Conservation (phyloP, 768 basidiomycete species). For the Fomitopsis serialis region DNA sequence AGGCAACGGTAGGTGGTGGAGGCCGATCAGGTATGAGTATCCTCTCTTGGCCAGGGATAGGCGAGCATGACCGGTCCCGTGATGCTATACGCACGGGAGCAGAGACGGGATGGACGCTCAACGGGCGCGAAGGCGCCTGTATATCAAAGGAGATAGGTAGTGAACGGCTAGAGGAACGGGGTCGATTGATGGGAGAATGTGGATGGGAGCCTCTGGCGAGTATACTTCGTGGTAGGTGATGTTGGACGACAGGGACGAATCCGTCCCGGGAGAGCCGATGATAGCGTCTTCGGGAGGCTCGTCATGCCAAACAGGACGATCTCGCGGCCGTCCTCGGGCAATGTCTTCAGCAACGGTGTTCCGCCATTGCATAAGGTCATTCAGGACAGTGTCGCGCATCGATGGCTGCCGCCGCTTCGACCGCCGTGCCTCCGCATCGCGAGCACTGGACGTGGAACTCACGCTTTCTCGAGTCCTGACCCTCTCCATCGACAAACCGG, state of each 20-base stretch:
- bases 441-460: conserved; percentile 15
- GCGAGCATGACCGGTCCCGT: conserved; percentile 17
- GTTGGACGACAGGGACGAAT: conserved; percentile 16
- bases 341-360: conserved; percentile 43
- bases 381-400: conserved; percentile 37
- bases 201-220: conserved; percentile 12
- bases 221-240: conserved; percentile 12
- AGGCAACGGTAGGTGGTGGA: conserved; percentile 17
- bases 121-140: background rate
- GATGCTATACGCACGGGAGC: conserved; percentile 14
- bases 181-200: conserved; percentile 26
- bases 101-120: conserved; percentile 24
- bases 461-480: conserved; percentile 46
- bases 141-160: background rate
- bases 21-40: conserved; percentile 11
- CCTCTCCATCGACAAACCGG: conserved; percentile 42
- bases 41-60: conserved; percentile 9
- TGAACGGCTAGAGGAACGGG: conserved; percentile 38
- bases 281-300: conserved; percentile 24
- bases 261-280: conserved; percentile 23
- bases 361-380: conserved; percentile 53
- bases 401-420: conserved; percentile 29
- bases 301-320: conserved; percentile 40
- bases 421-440: conserved; percentile 17
- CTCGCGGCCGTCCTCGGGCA: conserved; percentile 58